A percentile compares a stretch with the other conserved stretches of the same genome.
These are phyloP conservation scores for Alternaria dauci DNA, from an alignment of 2,329 filamentous ascomycete species.

Conservation along the genomic window DNA sequence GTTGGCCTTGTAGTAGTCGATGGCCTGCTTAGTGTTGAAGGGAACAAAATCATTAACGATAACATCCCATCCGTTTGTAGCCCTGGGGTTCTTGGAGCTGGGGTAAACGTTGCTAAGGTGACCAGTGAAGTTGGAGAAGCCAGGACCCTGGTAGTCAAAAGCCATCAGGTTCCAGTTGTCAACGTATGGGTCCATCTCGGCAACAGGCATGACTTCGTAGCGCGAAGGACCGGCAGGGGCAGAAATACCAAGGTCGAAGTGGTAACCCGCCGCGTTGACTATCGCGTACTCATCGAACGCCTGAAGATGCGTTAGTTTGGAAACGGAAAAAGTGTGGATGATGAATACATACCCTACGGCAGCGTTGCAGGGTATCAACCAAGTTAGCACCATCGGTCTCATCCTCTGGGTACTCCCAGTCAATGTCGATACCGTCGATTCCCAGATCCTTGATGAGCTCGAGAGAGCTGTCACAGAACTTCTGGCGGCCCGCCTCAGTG, in stretches of 20 bases:
- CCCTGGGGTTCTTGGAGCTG: slow-evolving; percentile 23
- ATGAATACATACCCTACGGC: slow-evolving; percentile 42
- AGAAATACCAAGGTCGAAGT: slow-evolving; percentile 55
- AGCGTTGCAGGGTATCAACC: slow-evolving; percentile 47
- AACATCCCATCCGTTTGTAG: slow-evolving; percentile 32
- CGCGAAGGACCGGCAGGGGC: slow-evolving; percentile 53
- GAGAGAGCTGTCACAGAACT: slow-evolving; percentile 75
- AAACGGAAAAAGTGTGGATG: background rate
- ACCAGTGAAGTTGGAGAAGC: slow-evolving; percentile 76
- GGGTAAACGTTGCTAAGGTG: slow-evolving; percentile 41
- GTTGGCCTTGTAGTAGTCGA: slow-evolving; percentile 35
- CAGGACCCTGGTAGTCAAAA: slow-evolving; percentile 68
- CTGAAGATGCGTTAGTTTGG: slow-evolving; percentile 25
- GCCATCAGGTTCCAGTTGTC: slow-evolving; percentile 70
- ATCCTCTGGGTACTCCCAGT: slow-evolving; percentile 57
- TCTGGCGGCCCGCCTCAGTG: slow-evolving; percentile 66
- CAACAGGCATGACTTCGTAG: slow-evolving; percentile 51
- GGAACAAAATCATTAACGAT: slow-evolving; percentile 6
- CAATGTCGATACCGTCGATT: slow-evolving; percentile 63
- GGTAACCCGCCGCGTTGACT: slow-evolving; percentile 48
- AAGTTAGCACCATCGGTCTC: slow-evolving; percentile 48
- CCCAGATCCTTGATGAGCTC: slow-evolving; percentile 81
- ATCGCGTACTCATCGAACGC: slow-evolving; percentile 51
- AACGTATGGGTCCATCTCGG: slow-evolving; percentile 53
- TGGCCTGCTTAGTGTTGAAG: slow-evolving; percentile 40